phyloP scores from a whole-genome alignment of 169 alveolate species.

The Plasmodium reichenowi region DNA sequence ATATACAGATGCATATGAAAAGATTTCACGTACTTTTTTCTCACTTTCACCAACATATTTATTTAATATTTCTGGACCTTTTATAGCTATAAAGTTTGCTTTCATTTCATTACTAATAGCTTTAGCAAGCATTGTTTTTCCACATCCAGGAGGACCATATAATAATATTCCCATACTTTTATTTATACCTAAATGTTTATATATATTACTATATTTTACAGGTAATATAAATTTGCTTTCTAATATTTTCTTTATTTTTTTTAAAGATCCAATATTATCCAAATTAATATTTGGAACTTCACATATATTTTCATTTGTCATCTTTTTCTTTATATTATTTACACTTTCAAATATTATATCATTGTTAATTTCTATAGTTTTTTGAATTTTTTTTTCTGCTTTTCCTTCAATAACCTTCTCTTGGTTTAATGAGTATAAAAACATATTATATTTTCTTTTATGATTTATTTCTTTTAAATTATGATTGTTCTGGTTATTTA shows the following conservation, averaged over 20 bases:
- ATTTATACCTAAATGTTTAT: constrained; percentile 92
- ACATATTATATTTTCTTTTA: neutral
- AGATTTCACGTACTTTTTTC: constrained; percentile 97
- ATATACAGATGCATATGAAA: constrained; percentile 97
- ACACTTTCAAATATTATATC: constrained; percentile 49
- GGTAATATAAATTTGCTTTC: constrained; percentile 95
- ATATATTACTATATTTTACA: constrained; percentile 91
- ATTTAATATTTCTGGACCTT: constrained; percentile 97
- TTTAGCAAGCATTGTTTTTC: constrained; percentile 97
- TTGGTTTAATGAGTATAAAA: neutral
- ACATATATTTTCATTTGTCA: constrained; percentile 62
- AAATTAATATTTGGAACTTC: constrained; percentile 95
- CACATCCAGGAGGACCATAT: constrained; percentile 99
- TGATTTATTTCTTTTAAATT: neutral
- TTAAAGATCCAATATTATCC: constrained; percentile 97
- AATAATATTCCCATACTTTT: constrained; percentile 98
- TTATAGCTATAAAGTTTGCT: constrained; percentile 97
- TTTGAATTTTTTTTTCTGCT: neutral
- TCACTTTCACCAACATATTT: constrained; percentile 99
- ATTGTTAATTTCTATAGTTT: constrained; percentile 6
- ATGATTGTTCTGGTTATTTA: neutral
- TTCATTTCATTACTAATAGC: constrained; percentile 97
- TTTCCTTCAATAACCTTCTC: neutral
- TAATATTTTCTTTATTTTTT: constrained; percentile 91
- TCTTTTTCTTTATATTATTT: constrained; percentile 61